Evolutionary conservation across 2,329 filamentous ascomycete species (phyloP).

Genomic region (Ophiocordyceps sinensis): DNA sequence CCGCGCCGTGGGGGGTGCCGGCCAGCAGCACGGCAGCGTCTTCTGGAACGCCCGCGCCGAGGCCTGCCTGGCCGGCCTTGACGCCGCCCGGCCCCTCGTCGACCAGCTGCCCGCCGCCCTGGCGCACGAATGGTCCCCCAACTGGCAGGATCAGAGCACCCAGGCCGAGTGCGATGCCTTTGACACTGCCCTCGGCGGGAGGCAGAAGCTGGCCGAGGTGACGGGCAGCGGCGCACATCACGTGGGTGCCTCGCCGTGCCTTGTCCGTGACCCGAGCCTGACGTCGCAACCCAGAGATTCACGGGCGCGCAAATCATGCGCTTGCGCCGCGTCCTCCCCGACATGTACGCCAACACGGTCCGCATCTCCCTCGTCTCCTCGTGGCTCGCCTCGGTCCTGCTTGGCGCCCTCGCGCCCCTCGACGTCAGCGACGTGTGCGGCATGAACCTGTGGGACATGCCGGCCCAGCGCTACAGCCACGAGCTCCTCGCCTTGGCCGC

Average conservation of each 20-base stretch:
- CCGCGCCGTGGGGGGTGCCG: constrained; percentile 74
- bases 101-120: constrained; percentile 63
- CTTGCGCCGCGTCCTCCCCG: constrained; percentile 65
- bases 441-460: constrained; percentile 93
- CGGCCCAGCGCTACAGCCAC: constrained; percentile 57
- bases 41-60: constrained; percentile 73
- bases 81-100: constrained; percentile 46
- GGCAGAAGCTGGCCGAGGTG: constrained; percentile 55
- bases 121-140: constrained; percentile 76
- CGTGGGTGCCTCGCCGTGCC: constrained; percentile 34
- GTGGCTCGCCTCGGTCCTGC: constrained; percentile 80
- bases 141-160: constrained; percentile 97
- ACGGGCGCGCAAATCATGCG: constrained; percentile 94
- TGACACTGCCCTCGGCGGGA: constrained; percentile 53
- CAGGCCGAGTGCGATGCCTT: constrained; percentile 85
- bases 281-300: constrained; percentile 50
- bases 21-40: constrained; percentile 95
- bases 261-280: too few relatives aligned
- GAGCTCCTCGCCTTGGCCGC: constrained; percentile 62
- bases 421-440: constrained; percentile 92
- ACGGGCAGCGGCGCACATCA: constrained; percentile 94
- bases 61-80: constrained; percentile 43
- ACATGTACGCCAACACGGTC: constrained; percentile 65
- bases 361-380: constrained; percentile 91
- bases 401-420: constrained; percentile 73